phyloP scores from a whole-genome alignment of 108 stramenopile species.

The Cyclotella distinguenda region DNA sequence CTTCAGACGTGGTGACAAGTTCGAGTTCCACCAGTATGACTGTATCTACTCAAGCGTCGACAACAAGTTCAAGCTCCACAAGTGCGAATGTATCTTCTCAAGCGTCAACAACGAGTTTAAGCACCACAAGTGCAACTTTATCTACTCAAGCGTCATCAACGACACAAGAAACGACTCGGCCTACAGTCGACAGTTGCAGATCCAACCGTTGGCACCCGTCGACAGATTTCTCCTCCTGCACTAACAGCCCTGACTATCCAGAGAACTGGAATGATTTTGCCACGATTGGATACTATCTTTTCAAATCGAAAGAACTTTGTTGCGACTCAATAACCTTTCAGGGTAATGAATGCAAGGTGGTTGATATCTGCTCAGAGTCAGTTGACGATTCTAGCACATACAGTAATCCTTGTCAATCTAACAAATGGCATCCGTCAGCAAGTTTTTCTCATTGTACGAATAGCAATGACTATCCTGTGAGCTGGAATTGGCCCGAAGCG shows the following conservation, averaged over 20 bases:
- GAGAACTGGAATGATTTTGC: not conserved
- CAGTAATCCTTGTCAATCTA: not conserved
- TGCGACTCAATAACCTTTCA: too few relatives aligned
- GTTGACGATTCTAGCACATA: not conserved
- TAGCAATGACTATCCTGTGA: not conserved
- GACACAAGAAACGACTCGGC: not conserved
- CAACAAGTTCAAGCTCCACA: too few relatives aligned
- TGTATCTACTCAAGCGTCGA: too few relatives aligned
- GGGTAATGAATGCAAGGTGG: too few relatives aligned
- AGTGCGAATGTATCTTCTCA: too few relatives aligned
- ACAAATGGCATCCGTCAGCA: not conserved
- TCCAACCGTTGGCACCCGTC: not conserved
- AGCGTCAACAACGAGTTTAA: too few relatives aligned
- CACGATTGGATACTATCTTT: not conserved
- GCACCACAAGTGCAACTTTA: too few relatives aligned
- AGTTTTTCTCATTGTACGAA: not conserved
- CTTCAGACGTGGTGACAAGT: too few relatives aligned
- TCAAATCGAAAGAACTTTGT: not conserved
- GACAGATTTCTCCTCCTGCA: not conserved
- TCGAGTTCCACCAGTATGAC: too few relatives aligned
- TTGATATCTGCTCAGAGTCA: too few relatives aligned
- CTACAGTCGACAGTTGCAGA: not conserved
- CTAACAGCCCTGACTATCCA: not conserved
- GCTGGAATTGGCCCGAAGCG: not conserved
- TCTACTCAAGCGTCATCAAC: not conserved